These are phyloP conservation scores for Plasmodium coatneyi DNA, from an alignment of 169 alveolate species.

Conservation along the genomic window DNA sequence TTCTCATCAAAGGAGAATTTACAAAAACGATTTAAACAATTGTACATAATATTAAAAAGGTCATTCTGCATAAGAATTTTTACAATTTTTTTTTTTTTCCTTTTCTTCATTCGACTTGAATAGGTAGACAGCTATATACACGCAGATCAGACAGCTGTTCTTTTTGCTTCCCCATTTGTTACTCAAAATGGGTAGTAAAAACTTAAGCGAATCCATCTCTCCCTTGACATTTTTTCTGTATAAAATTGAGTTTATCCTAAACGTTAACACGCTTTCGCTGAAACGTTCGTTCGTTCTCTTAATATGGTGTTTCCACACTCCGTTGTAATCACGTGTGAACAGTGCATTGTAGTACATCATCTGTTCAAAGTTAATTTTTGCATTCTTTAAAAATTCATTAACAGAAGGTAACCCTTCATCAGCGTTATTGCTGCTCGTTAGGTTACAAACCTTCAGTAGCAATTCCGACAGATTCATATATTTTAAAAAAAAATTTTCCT, in stretches of 20 bases:
- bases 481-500: conserved; percentile 21
- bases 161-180: conserved; percentile 4
- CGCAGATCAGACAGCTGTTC: conserved; percentile 40
- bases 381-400: background rate
- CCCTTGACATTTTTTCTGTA: background rate
- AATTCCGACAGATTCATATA: background rate
- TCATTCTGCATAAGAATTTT: conserved; percentile 1
- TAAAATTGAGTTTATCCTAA: conserved; percentile 7
- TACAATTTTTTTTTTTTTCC: conserved; percentile 7
- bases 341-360: conserved; percentile 20
- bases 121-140: conserved; percentile 41
- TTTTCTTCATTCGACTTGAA: conserved; percentile 3
- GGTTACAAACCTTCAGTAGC: background rate
- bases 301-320: background rate
- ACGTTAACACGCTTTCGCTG: conserved; percentile 9
- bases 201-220: background rate
- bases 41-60: conserved; percentile 35
- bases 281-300: conserved; percentile 11
- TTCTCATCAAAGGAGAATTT: conserved; percentile 21
- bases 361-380: conserved; percentile 19
- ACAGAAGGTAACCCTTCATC: background rate
- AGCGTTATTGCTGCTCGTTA: background rate
- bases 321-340: conserved; percentile 1
- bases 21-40: conserved; percentile 18
- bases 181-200: background rate